phyloP scores from a whole-genome alignment of 2,329 filamentous ascomycete genomes.

The Pestalotiopsis sp. region DNA sequence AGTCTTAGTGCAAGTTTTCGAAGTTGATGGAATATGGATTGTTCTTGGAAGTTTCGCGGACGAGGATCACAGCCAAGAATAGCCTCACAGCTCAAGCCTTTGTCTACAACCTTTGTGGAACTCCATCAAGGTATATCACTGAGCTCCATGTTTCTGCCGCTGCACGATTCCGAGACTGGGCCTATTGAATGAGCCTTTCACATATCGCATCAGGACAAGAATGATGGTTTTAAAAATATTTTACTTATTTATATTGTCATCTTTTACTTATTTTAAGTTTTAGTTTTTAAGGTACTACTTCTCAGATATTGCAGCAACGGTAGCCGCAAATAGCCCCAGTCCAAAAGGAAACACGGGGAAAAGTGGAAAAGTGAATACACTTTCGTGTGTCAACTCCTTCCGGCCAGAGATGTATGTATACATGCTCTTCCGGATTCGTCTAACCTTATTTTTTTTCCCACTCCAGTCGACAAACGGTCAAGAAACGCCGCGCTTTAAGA shows the following conservation, averaged over 20 bases:
- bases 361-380: neutral
- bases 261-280: neutral
- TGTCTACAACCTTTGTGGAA: too few species aligned
- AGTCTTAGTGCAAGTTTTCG: too few species aligned
- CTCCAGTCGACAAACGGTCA: neutral
- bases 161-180: too few species aligned
- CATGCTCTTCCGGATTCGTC: neutral
- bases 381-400: neutral
- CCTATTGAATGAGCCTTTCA: neutral
- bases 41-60: too few species aligned
- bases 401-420: neutral
- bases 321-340: neutral
- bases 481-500: slow-evolving; percentile 6
- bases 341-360: neutral
- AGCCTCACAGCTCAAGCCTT: too few species aligned
- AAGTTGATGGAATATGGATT: too few species aligned
- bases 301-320: neutral
- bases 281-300: slow-evolving; percentile 9
- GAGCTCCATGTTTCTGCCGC: too few species aligned
- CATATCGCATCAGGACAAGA: neutral
- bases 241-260: slow-evolving; percentile 9
- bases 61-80: too few species aligned
- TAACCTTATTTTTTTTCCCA: neutral
- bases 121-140: too few species aligned
- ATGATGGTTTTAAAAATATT: slow-evolving; percentile 6